Conservation (phyloP, 805 yeast genomes). For the Ogataea corticis region DNA sequence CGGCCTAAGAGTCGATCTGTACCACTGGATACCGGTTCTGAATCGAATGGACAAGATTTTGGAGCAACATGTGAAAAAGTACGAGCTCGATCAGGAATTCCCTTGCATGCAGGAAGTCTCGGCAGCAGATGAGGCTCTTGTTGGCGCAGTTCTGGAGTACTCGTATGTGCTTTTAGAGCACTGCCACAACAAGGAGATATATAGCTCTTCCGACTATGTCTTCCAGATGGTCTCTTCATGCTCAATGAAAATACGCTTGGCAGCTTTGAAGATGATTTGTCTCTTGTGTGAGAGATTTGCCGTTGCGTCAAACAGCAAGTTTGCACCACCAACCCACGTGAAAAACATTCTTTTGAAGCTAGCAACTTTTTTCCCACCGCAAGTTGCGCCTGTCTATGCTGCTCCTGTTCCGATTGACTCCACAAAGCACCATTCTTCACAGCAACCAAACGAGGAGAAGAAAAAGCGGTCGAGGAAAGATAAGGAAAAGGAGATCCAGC, state of each 20-base stretch:
- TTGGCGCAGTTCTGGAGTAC: constrained; percentile 58
- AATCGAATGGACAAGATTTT: constrained; percentile 73
- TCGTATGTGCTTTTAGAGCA: constrained; percentile 64
- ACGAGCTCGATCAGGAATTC: constrained; percentile 47
- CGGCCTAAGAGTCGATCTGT: constrained; percentile 48
- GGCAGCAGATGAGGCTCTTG: constrained; percentile 44
- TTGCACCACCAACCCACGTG: constrained; percentile 43
- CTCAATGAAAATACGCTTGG: constrained; percentile 56
- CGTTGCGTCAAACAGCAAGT: constrained; percentile 42
- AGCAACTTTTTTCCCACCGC: constrained; percentile 42
- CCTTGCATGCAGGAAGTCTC: constrained; percentile 49
- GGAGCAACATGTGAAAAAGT: constrained; percentile 52
- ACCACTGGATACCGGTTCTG: constrained; percentile 74
- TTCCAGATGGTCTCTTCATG: constrained; percentile 58
- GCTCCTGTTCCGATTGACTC: constrained; percentile 17
- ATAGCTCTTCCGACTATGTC: constrained; percentile 64
- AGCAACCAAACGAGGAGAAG: constrained; percentile 25
- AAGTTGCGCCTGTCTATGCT: constrained; percentile 33
- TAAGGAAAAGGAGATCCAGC: constrained; percentile 12
- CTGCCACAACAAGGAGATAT: constrained; percentile 66
- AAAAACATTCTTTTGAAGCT: constrained; percentile 52
- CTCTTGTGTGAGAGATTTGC: constrained; percentile 62
- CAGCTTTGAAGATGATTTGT: constrained; percentile 54
- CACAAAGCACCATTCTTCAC: constrained; percentile 4
- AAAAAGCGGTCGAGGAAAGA: constrained; percentile 22